A percentile compares a stretch with the other conserved stretches of the same genome.
Conservation (phyloP, 75 land plant species). For the Larix kaempferi region DNA sequence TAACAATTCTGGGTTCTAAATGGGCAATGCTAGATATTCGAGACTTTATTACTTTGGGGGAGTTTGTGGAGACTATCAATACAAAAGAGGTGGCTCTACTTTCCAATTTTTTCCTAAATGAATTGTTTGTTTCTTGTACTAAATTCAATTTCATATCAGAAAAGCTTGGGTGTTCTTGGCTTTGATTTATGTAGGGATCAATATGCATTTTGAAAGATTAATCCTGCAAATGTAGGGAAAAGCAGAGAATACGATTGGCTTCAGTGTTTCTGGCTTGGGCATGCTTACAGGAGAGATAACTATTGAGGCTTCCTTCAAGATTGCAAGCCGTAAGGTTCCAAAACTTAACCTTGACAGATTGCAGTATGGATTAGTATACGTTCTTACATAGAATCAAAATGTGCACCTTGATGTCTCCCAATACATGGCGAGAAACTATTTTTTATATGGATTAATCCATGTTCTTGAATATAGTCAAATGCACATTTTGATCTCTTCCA, state of each 20-base stretch:
- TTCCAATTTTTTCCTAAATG: too few relatives aligned
- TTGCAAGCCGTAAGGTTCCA: constrained; percentile 66
- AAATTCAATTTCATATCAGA: background rate
- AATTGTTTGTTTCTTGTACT: background rate
- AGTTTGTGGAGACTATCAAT: constrained; percentile 71
- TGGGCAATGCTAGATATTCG: constrained; percentile 88
- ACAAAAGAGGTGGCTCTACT: constrained; percentile 48
- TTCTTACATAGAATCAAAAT: background rate
- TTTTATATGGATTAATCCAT: too few relatives aligned
- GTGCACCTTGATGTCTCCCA: background rate
- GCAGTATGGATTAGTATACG: background rate
- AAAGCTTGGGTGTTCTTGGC: background rate
- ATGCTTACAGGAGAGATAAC: constrained; percentile 71
- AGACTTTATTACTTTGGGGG: constrained; percentile 82
- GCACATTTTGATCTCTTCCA: too few relatives aligned
- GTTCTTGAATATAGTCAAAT: too few relatives aligned
- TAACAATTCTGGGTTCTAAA: constrained; percentile 73
- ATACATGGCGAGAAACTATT: too few relatives aligned
- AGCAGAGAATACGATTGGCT: constrained; percentile 74
- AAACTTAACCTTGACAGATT: background rate
- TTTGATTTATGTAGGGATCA: background rate
- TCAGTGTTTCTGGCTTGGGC: constrained; percentile 65
- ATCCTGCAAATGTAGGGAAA: constrained; percentile 38
- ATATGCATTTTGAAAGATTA: background rate
- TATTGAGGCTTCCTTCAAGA: constrained; percentile 71